phyloP scores from a whole-genome alignment of 108 stramenopile genomes.

The Skeletonema menzelii region DNA sequence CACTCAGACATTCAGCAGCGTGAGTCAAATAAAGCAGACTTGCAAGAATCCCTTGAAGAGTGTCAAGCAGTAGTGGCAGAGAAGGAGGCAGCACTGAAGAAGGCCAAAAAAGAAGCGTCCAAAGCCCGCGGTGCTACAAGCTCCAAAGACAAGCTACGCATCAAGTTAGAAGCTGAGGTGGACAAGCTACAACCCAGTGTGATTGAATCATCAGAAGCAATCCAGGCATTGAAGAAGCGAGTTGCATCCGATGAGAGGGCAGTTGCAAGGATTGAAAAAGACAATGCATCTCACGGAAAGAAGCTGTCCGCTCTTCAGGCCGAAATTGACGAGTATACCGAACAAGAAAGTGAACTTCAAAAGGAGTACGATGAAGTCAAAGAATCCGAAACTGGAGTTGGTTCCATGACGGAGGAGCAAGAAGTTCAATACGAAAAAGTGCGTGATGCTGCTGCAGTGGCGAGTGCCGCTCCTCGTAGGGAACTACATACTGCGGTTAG shows the following conservation, averaged over 20 bases:
- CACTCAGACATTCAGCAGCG: constrained; percentile 78
- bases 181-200: constrained; percentile 73
- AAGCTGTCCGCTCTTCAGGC: constrained; percentile 51
- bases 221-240: constrained; percentile 68
- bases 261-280: constrained; percentile 60
- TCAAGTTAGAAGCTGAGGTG: constrained; percentile 63
- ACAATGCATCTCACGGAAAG: constrained; percentile 60
- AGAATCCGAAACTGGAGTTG: constrained; percentile 49
- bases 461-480: constrained; percentile 69
- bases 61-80: constrained; percentile 57
- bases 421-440: constrained; percentile 84
- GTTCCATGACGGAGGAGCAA: constrained; percentile 76
- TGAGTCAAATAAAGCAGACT: constrained; percentile 55
- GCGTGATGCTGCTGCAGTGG: constrained; percentile 81
- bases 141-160: constrained; percentile 73
- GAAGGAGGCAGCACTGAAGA: constrained; percentile 60
- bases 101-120: constrained; percentile 71
- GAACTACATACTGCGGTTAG: constrained; percentile 54
- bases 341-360: constrained; percentile 55
- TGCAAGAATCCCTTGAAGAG: constrained; percentile 64
- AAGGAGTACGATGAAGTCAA: constrained; percentile 88
- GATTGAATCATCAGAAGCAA: constrained; percentile 73
- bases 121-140: constrained; percentile 57
- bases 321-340: constrained; percentile 57
- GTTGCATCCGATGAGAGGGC: constrained; percentile 57